Conservation (phyloP, 2,329 filamentous ascomycete species). For the Fonsecaea pedrosoi region DNA sequence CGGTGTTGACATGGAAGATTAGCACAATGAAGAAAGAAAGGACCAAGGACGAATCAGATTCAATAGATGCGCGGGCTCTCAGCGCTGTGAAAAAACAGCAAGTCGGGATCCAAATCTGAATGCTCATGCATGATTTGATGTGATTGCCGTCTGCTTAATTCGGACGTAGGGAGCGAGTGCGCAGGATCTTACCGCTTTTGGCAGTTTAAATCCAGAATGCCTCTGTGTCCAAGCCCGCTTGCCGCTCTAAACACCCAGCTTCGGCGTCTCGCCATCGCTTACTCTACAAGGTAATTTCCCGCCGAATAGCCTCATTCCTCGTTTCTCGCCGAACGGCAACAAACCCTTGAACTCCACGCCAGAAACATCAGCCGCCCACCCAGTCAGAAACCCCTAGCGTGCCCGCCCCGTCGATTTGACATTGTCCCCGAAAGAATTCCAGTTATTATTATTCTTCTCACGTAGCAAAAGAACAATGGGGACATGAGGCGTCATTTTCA, state of each 20-base stretch:
- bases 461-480: constrained; percentile 1
- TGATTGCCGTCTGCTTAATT: too few relatives aligned
- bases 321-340: constrained; percentile 10
- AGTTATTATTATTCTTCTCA: constrained; percentile 18
- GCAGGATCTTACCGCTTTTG: not conserved
- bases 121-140: not conserved
- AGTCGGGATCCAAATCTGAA: too few relatives aligned
- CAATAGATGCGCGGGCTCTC: too few relatives aligned
- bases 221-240: not conserved
- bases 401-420: constrained; percentile 12
- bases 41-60: too few relatives aligned
- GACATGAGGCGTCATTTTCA: not conserved
- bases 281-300: not conserved
- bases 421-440: constrained; percentile 11
- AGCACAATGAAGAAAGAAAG: too few relatives aligned
- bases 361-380: constrained; percentile 14
- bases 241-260: constrained; percentile 4
- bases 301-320: not conserved
- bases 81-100: too few relatives aligned
- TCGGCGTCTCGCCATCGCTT: constrained; percentile 3
- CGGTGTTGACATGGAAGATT: not conserved
- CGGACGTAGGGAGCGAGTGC: not conserved
- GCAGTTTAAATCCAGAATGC: not conserved
- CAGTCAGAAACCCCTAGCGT: not conserved
- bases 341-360: constrained; percentile 5